Evolutionary conservation across 1,284 basidiomycete species (phyloP).

Genomic region (Malassezia sp.): DNA sequence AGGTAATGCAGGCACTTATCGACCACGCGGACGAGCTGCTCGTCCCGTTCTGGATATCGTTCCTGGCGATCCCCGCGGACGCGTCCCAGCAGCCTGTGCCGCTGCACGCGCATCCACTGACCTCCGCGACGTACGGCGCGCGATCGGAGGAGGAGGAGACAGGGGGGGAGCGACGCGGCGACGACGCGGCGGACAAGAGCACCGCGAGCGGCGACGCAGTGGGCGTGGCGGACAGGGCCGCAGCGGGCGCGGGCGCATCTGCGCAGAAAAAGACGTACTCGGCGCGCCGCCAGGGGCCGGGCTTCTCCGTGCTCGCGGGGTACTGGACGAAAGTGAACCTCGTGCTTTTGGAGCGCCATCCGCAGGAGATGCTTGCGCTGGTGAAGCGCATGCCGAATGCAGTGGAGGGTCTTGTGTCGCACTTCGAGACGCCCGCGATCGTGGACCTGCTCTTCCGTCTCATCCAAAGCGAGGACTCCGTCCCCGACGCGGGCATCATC

Average conservation of each 20-base stretch:
- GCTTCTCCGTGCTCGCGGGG: conserved; percentile 50
- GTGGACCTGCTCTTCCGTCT: conserved; percentile 85
- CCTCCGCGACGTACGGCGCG: conserved; percentile 11
- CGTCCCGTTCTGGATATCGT: conserved; percentile 72
- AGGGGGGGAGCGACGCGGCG: neutral
- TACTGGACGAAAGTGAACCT: conserved; percentile 72
- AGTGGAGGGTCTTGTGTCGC: conserved; percentile 68
- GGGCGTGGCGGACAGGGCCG: too few species aligned
- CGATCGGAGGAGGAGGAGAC: neutral
- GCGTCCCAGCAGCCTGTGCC: conserved; percentile 26
- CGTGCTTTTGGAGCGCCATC: conserved; percentile 73
- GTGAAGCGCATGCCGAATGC: conserved; percentile 72
- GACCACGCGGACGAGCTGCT: conserved; percentile 56
- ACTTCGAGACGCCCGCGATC: conserved; percentile 80
- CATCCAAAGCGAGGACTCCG: conserved; percentile 77
- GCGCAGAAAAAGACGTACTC: conserved; percentile 2
- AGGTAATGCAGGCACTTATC: conserved; percentile 78
- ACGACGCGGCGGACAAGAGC: too few species aligned
- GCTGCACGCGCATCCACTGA: conserved; percentile 40
- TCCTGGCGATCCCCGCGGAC: conserved; percentile 50
- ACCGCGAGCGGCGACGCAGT: too few species aligned
- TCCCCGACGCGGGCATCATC: conserved; percentile 64
- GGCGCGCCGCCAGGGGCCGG: conserved; percentile 46
- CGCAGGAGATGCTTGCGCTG: conserved; percentile 84
- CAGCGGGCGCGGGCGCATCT: neutral